Percentiles rank a stretch among this genome's conserved stretches.
These are phyloP conservation scores for Coemansia sp. DNA, from an alignment of 192 early-diverging fungal genomes.

Conservation along the genomic window DNA sequence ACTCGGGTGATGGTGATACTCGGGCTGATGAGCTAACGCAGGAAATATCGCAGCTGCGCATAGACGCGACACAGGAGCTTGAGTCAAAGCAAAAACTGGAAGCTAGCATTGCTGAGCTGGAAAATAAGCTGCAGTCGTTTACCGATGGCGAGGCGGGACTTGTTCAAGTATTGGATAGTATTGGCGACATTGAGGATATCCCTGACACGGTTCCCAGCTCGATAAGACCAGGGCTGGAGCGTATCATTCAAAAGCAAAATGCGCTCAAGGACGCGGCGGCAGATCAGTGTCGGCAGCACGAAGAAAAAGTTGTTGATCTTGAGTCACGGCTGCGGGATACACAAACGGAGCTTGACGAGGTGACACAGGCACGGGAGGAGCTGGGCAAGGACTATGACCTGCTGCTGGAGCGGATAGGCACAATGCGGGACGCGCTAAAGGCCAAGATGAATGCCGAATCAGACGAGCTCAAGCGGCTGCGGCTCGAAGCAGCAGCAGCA, in stretches of 20 bases:
- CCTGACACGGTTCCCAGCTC: conserved; percentile 23
- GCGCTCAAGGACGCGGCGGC: conserved; percentile 3
- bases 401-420: conserved; percentile 72
- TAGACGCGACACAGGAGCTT: conserved; percentile 20
- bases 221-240: conserved; percentile 31
- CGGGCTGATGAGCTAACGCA: conserved; percentile 6
- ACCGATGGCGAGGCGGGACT: conserved; percentile 16
- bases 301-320: conserved; percentile 14
- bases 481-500: conserved; percentile 21
- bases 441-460: conserved; percentile 85
- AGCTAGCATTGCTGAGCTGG: conserved; percentile 12
- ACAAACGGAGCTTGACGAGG: conserved; percentile 30
- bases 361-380: conserved; percentile 41
- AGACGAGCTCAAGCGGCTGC: conserved; percentile 52
- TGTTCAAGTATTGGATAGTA: conserved; percentile 11
- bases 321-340: conserved; percentile 24
- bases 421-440: conserved; percentile 77
- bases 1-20: background rate
- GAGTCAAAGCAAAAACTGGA: conserved; percentile 9
- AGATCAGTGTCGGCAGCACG: conserved; percentile 6
- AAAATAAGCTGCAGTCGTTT: conserved; percentile 12
- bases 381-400: conserved; percentile 60
- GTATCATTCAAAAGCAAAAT: conserved; percentile 2
- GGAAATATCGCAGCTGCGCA: conserved; percentile 31
- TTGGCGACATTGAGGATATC: conserved; percentile 21